A percentile compares a stretch with the other conserved stretches of the same genome.
These are phyloP conservation scores for Isochrysis galbana DNA, from an alignment of 78 protist genomes.

Conservation along the genomic window DNA sequence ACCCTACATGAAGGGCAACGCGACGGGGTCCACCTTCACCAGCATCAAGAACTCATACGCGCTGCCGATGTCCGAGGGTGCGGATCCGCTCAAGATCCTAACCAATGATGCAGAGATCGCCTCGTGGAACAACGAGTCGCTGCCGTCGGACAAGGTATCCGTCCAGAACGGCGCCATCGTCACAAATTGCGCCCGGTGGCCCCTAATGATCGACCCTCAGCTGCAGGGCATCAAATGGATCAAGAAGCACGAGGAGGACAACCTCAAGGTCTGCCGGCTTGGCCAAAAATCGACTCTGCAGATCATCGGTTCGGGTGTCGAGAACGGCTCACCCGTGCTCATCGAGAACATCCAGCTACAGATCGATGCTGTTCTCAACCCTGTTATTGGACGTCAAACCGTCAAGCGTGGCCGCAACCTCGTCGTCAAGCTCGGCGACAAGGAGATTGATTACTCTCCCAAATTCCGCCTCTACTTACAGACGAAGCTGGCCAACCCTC, in stretches of 20 bases:
- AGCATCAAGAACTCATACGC: too few species aligned
- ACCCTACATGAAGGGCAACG: slow-evolving; percentile 20
- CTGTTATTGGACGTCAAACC: slow-evolving; percentile 58
- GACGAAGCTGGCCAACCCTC: slow-evolving; percentile 67
- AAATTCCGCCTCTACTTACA: slow-evolving; percentile 55
- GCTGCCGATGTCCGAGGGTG: slow-evolving; percentile 34
- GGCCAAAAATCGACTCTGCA: slow-evolving; percentile 30
- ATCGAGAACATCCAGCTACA: slow-evolving; percentile 63
- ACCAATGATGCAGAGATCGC: slow-evolving; percentile 65
- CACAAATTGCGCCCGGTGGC: slow-evolving; percentile 75
- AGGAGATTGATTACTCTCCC: slow-evolving; percentile 56
- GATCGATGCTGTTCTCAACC: slow-evolving; percentile 69
- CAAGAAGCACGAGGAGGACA: slow-evolving; percentile 40
- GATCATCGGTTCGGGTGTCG: background rate
- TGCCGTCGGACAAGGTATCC: slow-evolving; percentile 85
- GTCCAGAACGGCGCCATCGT: slow-evolving; percentile 83
- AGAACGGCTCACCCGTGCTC: slow-evolving; percentile 52
- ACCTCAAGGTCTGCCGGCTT: slow-evolving; percentile 43
- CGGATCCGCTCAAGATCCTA: slow-evolving; percentile 46
- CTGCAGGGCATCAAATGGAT: slow-evolving; percentile 74
- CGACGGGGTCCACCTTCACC: slow-evolving; percentile 14
- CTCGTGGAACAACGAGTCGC: slow-evolving; percentile 80
- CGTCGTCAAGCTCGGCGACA: slow-evolving; percentile 57
- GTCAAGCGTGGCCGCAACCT: slow-evolving; percentile 48
- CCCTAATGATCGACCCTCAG: slow-evolving; percentile 93